Evolutionary conservation across 441 rosid species (phyloP), one percentile per base, ranked within the genome.

Genomic region (Jatropha multifida): DNA sequence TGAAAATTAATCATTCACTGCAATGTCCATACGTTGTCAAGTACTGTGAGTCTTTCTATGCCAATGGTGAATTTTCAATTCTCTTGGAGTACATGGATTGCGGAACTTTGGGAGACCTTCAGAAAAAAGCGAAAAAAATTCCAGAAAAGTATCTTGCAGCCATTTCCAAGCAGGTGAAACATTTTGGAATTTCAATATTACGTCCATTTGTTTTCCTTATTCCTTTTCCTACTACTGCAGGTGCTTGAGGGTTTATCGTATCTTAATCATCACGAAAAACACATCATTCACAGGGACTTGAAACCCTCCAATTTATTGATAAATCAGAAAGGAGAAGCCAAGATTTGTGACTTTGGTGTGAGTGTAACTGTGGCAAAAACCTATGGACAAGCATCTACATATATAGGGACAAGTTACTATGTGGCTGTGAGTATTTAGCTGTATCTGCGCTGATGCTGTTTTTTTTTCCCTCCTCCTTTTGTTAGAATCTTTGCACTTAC

Each of bases 61-160:
- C 71, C 40, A 96, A 96, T 79, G 98, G 98, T 58, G 87, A 88
- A 26, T 74, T 95, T 86, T 95, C 98, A 48, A 89, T 95, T 23
- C 88, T 95, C 79, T 86, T 95, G 81, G 98, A 95, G 84, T 95
- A 95, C 74, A 95, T 95, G 99, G 98, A 95, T 78, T 97, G 98
- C 12, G 99, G 99, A 76, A 93, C 98, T 62, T 84, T 92, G 56
- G 94, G 88, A 41, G 98, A 95, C 81, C 88, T 95, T 80, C 88
- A 92, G 76, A 90, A 78, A 77, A 88, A 82, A 61, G 97, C 90
- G 52, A 88, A 78, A 83, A 78, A 86, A 74, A 90, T 95, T 76
- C 95, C 94, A 60, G 99, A 95, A 74, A 74, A 85, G 48, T 84
- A 83, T 85, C 92, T 95, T 80, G 94, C 99, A 38, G 96, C 89